Evolutionary conservation across 371 early-diverging fungal species (phyloP).

Genomic region (Blastocladiella emersonii): DNA sequence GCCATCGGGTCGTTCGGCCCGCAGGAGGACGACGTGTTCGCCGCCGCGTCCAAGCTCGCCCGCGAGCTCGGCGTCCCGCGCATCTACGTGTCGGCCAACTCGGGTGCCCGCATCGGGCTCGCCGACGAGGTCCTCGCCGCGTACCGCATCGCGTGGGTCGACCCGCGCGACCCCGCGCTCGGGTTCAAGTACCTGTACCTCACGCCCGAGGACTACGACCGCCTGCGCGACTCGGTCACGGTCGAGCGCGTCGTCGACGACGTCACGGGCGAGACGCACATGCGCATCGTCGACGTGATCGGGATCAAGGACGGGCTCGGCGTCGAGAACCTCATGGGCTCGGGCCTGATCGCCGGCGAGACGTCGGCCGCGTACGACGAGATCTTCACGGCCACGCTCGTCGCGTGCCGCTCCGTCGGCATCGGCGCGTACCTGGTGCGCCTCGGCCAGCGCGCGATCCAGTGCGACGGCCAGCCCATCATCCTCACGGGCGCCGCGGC

Average conservation of each 20-base stretch:
- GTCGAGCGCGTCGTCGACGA: conserved; percentile 23
- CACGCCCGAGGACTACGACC: conserved; percentile 51
- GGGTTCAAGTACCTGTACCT: conserved; percentile 91
- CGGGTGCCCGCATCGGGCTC: conserved; percentile 98
- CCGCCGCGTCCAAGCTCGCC: conserved; percentile 78
- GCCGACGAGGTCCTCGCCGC: conserved; percentile 77
- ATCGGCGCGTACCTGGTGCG: conserved; percentile 99
- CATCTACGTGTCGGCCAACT: conserved; percentile 95
- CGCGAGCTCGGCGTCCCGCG: conserved; percentile 78
- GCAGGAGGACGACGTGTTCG: conserved; percentile 84
- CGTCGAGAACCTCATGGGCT: conserved; percentile 97
- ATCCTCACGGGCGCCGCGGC: conserved; percentile 97
- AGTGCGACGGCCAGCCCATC: conserved; percentile 95
- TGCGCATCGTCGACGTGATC: conserved; percentile 78
- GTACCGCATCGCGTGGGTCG: conserved; percentile 80
- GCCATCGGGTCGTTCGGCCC: conserved; percentile 96
- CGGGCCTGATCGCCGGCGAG: conserved; percentile 96
- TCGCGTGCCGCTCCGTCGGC: conserved; percentile 94
- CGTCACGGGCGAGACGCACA: conserved; percentile 59
- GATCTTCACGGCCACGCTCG: conserved; percentile 93
- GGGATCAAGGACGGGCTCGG: conserved; percentile 85
- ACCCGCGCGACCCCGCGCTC: conserved; percentile 55
- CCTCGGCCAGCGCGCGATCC: conserved; percentile 92
- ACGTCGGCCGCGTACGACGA: conserved; percentile 91
- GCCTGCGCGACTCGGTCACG: conserved; percentile 46